Evolutionary conservation across 2,329 filamentous ascomycete species (phyloP).

Genomic region (Incumbomyces lentus): DNA sequence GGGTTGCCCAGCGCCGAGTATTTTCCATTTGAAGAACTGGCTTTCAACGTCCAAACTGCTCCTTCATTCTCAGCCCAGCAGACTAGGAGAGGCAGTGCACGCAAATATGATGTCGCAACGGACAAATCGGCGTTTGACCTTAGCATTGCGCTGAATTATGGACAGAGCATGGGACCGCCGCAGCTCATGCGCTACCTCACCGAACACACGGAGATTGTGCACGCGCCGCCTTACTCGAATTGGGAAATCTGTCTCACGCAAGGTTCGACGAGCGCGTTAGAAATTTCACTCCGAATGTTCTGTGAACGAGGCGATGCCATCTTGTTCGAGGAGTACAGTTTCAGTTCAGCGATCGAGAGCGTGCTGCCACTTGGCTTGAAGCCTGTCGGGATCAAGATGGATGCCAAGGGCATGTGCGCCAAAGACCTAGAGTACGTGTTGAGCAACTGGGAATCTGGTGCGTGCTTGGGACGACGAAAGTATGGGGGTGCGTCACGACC

Average conservation of each 20-base stretch:
- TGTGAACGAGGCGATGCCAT: constrained; percentile 65
- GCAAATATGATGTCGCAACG: constrained; percentile 68
- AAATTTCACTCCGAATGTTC: constrained; percentile 75
- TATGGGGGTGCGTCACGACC: constrained; percentile 49
- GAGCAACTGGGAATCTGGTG: constrained; percentile 52
- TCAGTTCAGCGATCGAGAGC: constrained; percentile 63
- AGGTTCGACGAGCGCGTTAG: constrained; percentile 76
- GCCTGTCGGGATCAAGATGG: constrained; percentile 53
- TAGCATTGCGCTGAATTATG: constrained; percentile 84
- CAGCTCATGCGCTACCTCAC: constrained; percentile 85
- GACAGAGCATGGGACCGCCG: constrained; percentile 72
- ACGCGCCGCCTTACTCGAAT: constrained; percentile 76
- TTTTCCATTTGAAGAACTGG: constrained; percentile 79
- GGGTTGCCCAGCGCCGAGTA: constrained; percentile 76
- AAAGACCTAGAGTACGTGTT: constrained; percentile 53
- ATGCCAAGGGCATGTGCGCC: constrained; percentile 55
- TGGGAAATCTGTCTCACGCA: constrained; percentile 78
- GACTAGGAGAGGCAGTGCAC: constrained; percentile 51
- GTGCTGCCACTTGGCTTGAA: constrained; percentile 53
- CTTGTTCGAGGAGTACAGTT: constrained; percentile 84
- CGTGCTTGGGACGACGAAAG: constrained; percentile 22
- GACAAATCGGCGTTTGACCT: constrained; percentile 59
- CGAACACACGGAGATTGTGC: constrained; percentile 89
- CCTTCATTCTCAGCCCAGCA: constrained; percentile 56
- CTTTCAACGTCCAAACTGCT: constrained; percentile 59